Evolutionary conservation across 2,329 filamentous ascomycete species (phyloP).

Genomic region (Monosporascus cannonballus): DNA sequence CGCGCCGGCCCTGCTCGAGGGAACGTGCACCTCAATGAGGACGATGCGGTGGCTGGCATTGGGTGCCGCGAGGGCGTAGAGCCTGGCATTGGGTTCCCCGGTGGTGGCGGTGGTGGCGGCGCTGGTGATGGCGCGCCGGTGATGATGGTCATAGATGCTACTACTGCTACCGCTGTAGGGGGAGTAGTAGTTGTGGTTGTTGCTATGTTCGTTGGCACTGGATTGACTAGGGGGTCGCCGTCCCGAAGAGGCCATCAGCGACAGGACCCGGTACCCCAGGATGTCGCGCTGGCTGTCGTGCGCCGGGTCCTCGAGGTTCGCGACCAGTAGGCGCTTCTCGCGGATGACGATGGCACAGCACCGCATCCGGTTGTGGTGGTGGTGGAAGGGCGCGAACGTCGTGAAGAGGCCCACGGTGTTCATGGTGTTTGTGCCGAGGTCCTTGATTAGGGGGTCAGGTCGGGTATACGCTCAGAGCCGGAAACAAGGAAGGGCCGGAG

Average conservation of each 20-base stretch:
- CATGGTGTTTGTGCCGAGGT: constrained; percentile 14
- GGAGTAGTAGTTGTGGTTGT: neutral
- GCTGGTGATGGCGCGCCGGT: neutral
- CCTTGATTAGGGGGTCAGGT: constrained; percentile 1
- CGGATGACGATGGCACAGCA: constrained; percentile 16
- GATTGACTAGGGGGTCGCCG: neutral
- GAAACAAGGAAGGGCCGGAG: neutral
- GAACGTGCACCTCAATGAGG: constrained; percentile 15
- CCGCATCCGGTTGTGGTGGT: constrained; percentile 10
- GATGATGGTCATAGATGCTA: neutral
- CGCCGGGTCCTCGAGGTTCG: constrained; percentile 4
- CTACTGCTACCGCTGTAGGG: neutral
- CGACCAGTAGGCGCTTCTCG: constrained; percentile 20
- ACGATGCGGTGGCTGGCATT: constrained; percentile 4
- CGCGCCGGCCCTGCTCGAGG: constrained; percentile 15
- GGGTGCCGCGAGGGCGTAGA: constrained; percentile 18
- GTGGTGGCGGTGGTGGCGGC: neutral
- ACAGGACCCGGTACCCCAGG: constrained; percentile 21
- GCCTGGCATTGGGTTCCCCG: constrained; percentile 10
- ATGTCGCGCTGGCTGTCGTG: constrained; percentile 8
- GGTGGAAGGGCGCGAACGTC: constrained; percentile 19
- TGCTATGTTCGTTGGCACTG: neutral
- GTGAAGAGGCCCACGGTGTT: constrained; percentile 21
- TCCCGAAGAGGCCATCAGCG: constrained; percentile 12
- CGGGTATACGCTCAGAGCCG: neutral